phyloP scores from a whole-genome alignment of 345 rosid genomes.

The Melaleuca alternifolia region DNA sequence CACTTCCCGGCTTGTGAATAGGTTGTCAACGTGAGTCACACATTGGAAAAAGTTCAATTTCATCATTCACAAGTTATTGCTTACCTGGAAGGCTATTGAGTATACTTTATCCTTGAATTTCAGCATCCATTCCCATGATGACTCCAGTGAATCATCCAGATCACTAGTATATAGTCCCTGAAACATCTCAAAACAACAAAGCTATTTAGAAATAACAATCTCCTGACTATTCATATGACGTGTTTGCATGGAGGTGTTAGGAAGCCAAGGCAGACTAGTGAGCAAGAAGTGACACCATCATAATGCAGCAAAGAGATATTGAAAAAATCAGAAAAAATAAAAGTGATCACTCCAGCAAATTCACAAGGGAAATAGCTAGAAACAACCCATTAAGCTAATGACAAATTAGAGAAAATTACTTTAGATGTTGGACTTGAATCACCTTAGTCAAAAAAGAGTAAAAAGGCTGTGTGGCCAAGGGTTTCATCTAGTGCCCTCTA shows the following conservation, averaged over 20 bases:
- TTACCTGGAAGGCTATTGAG: conserved; percentile 71
- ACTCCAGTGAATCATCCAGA: conserved; percentile 49
- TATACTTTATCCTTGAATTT: conserved; percentile 80
- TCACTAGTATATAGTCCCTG: conserved; percentile 73
- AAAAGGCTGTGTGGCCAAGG: background rate
- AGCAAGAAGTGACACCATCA: background rate
- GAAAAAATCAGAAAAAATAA: background rate
- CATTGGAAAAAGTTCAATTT: conserved; percentile 4
- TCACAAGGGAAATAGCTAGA: background rate
- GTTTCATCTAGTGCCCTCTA: background rate
- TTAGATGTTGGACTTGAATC: background rate
- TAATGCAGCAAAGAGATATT: background rate
- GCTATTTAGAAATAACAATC: background rate
- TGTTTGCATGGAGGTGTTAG: background rate
- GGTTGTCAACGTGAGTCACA: conserved; percentile 15
- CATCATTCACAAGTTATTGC: background rate
- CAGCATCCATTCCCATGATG: conserved; percentile 75
- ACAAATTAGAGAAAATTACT: background rate
- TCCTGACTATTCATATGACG: background rate
- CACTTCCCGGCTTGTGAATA: conserved; percentile 59
- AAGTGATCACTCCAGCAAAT: background rate
- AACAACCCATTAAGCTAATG: background rate
- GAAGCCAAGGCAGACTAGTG: background rate
- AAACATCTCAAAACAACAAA: conserved; percentile 9
- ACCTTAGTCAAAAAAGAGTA: background rate